phyloP scores from a whole-genome alignment of 2,329 filamentous ascomycete genomes.

The Plectosphaerella plurivora region DNA sequence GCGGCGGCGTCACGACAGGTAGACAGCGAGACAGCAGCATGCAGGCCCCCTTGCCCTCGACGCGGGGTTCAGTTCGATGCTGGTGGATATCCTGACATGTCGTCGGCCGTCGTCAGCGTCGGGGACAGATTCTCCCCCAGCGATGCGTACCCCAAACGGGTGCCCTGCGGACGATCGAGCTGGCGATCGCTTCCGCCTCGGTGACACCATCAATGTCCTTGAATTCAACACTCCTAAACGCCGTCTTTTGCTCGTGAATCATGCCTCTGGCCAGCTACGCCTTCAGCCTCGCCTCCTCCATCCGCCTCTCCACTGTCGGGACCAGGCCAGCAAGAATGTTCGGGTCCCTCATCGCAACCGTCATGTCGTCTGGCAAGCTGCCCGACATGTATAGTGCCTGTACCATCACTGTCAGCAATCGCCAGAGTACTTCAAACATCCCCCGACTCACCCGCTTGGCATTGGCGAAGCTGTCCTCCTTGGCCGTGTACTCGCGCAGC shows the following conservation, averaged over 20 bases:
- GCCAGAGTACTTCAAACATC: neutral
- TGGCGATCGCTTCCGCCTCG: no score
- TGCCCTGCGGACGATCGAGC: no score
- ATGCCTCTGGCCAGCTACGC: neutral
- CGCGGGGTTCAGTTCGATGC: no score
- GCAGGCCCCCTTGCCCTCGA: no score
- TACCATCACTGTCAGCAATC: constrained; percentile 12
- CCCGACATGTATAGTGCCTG: constrained; percentile 47
- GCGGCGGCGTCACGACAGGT: no score
- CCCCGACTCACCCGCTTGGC: constrained; percentile 60
- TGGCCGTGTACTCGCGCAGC: constrained; percentile 84
- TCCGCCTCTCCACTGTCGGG: constrained; percentile 62
- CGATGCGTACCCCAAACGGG: no score
- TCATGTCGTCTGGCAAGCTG: constrained; percentile 64
- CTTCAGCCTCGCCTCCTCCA: constrained; percentile 43
- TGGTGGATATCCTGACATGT: no score
- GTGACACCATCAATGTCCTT: no score
- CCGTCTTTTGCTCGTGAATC: neutral
- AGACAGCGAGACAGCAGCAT: no score
- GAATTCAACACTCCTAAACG: no score
- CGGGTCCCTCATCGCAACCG: constrained; percentile 72
- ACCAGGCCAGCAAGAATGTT: constrained; percentile 69
- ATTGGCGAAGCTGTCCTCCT: constrained; percentile 74
- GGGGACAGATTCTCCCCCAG: no score
- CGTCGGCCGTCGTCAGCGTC: no score